A percentile compares a stretch with the other conserved stretches of the same genome.
Conservation (phyloP, 202 grass and related monocot genomes). For the Schoenoplectus tabernaemontani region DNA sequence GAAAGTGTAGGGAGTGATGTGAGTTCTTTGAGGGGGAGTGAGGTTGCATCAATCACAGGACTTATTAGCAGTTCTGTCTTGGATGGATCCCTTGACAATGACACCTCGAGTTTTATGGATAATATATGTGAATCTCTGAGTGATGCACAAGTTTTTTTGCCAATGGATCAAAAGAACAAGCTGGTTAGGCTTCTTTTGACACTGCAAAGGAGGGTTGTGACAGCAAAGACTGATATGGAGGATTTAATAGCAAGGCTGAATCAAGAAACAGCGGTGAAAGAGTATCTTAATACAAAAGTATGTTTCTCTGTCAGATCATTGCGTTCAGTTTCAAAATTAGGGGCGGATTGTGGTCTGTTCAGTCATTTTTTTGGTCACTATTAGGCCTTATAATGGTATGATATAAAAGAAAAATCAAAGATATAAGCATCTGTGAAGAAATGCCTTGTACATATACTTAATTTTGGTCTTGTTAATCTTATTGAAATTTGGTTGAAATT, state of each 20-base stretch:
- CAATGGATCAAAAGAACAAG: neutral
- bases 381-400: too few relatives aligned
- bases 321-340: too few relatives aligned
- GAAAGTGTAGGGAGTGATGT: slow-evolving; percentile 88
- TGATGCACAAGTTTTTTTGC: neutral
- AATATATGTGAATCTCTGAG: neutral
- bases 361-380: neutral
- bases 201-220: neutral
- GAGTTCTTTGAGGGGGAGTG: slow-evolving; percentile 92
- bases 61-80: slow-evolving; percentile 32
- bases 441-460: too few relatives aligned
- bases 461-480: too few relatives aligned
- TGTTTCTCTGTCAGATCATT: neutral
- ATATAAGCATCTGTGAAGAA: too few relatives aligned
- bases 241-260: neutral
- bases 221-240: neutral
- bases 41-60: slow-evolving; percentile 52
- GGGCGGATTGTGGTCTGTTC: too few relatives aligned
- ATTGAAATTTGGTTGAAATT: too few relatives aligned
- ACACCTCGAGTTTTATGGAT: neutral
- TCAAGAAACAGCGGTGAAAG: neutral
- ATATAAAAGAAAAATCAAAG: too few relatives aligned
- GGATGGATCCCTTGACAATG: slow-evolving; percentile 20
- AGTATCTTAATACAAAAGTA: neutral
- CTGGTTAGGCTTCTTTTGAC: neutral